Percentiles rank a stretch among this genome's conserved stretches.
Evolutionary conservation across 2,329 filamentous ascomycete species (phyloP).

Genomic region (Sphaerulina populicola): DNA sequence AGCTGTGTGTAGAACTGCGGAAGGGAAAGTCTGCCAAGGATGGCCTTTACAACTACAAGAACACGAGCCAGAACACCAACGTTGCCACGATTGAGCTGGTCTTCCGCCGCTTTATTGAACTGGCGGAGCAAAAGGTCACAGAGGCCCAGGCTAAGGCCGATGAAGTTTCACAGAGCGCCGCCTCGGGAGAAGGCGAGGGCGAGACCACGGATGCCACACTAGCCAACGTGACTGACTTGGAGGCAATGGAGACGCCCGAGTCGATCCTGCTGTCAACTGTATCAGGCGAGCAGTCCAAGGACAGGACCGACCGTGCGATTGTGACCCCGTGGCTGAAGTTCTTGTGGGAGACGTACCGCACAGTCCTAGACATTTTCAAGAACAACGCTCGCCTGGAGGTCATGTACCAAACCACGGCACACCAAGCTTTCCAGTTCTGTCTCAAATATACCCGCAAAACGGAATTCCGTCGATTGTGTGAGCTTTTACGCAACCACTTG

Average conservation of each 20-base stretch:
- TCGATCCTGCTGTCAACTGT: constrained; percentile 96
- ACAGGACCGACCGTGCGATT: constrained; percentile 94
- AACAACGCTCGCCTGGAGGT: constrained; percentile 97
- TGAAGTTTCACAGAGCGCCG: constrained; percentile 70
- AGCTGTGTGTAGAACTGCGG: constrained; percentile 91
- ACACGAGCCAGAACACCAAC: constrained; percentile 98
- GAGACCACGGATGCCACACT: constrained; percentile 61
- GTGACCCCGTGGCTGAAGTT: constrained; percentile 99
- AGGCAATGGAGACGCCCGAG: constrained; percentile 94
- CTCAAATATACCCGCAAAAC: constrained; percentile 98
- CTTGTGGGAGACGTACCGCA: constrained; percentile 98
- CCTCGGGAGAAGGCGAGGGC: constrained; percentile 38
- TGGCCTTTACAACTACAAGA: constrained; percentile 99
- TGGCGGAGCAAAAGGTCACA: constrained; percentile 92
- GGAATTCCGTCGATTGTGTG: constrained; percentile 95
- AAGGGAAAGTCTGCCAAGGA: constrained; percentile 99
- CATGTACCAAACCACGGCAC: constrained; percentile 96
- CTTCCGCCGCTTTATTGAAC: constrained; percentile 94
- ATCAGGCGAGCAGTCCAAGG: constrained; percentile 92
- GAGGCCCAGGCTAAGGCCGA: constrained; percentile 94
- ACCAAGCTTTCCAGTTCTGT: constrained; percentile 98
- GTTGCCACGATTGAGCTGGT: constrained; percentile 97
- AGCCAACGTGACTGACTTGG: constrained; percentile 81
- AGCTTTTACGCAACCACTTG: constrained; percentile 95
- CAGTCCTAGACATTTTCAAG: constrained; percentile 94